phyloP scores from a whole-genome alignment of 345 rosid genomes.

The Populus ilicifolia region DNA sequence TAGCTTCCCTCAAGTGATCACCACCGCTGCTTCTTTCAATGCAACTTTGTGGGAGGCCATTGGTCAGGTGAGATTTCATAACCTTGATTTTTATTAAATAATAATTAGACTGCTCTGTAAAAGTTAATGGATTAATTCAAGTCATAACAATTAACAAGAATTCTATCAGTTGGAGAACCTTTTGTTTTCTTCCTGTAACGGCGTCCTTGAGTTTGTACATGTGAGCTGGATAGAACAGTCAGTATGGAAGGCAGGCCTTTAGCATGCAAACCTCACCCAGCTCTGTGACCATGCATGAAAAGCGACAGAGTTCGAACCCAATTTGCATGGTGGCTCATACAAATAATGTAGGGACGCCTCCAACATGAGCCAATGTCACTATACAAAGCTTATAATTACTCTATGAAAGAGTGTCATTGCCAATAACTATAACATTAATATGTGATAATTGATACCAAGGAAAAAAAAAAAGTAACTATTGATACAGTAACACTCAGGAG shows the following conservation, averaged over 20 bases:
- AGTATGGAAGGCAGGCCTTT: not conserved
- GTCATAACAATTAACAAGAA: not conserved
- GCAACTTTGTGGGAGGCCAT: conserved; percentile 31
- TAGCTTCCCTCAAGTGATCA: conserved; percentile 35
- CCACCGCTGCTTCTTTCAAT: conserved; percentile 29
- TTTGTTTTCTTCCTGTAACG: not conserved
- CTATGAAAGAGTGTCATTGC: no score
- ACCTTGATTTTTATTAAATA: not conserved
- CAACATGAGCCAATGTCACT: not conserved
- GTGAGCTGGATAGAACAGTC: not conserved
- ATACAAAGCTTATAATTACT: no score
- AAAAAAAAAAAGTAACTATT: no score
- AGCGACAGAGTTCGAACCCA: not conserved
- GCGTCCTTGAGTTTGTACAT: not conserved
- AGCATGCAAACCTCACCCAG: not conserved
- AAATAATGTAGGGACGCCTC: not conserved
- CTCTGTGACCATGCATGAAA: not conserved
- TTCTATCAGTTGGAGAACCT: not conserved
- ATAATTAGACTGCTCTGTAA: not conserved
- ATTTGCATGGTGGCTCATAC: not conserved
- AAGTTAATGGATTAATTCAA: not conserved
- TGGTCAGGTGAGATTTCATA: conserved; percentile 20
- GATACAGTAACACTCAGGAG: no score
- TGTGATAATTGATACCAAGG: no score
- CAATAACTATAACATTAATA: no score